Evolutionary conservation across 2,329 filamentous ascomycete species (phyloP).

Genomic region (Intubia oerlemansii): DNA sequence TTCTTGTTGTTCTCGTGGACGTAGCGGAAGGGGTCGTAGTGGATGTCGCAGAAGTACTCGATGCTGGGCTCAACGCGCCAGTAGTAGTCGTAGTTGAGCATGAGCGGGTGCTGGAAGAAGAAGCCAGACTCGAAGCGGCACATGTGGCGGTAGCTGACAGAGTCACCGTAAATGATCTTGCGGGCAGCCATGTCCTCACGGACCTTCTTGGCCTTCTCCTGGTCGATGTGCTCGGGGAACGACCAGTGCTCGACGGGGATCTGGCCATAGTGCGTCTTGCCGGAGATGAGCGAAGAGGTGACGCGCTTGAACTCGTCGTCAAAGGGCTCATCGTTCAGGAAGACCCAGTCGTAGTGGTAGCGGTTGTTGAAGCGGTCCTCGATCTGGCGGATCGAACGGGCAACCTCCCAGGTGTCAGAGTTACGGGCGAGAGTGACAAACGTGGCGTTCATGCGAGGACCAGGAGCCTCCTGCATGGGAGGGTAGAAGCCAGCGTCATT

Average conservation of each 20-base stretch:
- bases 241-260: slow-evolving; percentile 93
- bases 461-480: slow-evolving; percentile 30
- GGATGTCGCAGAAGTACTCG: slow-evolving; percentile 86
- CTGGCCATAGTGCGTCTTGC: slow-evolving; percentile 73
- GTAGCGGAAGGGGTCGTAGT: slow-evolving; percentile 89
- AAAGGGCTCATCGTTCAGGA: slow-evolving; percentile 90
- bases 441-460: slow-evolving; percentile 80
- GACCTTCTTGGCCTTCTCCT: slow-evolving; percentile 76
- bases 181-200: slow-evolving; percentile 83
- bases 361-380: slow-evolving; percentile 96
- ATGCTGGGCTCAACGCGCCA: slow-evolving; percentile 97
- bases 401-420: slow-evolving; percentile 87
- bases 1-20: slow-evolving; percentile 96
- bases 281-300: slow-evolving; percentile 74
- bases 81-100: slow-evolving; percentile 97
- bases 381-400: slow-evolving; percentile 82
- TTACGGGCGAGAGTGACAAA: slow-evolving; percentile 94
- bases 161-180: slow-evolving; percentile 98
- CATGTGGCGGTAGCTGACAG: slow-evolving; percentile 95
- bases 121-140: slow-evolving; percentile 98
- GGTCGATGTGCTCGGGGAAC: slow-evolving; percentile 87
- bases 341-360: slow-evolving; percentile 98
- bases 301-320: slow-evolving; percentile 85
- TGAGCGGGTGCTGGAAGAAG: slow-evolving; percentile 88
- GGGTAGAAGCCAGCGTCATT: slow-evolving; percentile 30